These are phyloP conservation scores for Allantophomopsis cytisporea DNA, from an alignment of 2,329 filamentous ascomycete species.

Conservation along the genomic window DNA sequence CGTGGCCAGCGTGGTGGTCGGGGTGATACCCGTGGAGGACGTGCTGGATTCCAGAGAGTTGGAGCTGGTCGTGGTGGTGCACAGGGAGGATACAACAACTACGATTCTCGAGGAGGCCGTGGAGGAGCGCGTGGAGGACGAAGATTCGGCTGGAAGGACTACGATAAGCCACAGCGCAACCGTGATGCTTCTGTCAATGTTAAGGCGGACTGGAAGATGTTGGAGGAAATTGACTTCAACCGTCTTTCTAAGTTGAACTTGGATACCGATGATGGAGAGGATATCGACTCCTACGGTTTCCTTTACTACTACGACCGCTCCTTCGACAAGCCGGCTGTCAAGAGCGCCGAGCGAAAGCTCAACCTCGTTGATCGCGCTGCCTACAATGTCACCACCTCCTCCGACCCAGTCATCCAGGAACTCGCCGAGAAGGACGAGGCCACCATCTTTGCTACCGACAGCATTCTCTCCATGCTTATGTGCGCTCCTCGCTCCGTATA, in stretches of 20 bases:
- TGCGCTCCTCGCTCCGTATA: conserved; percentile 93
- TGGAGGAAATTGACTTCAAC: conserved; percentile 98
- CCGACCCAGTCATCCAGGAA: conserved; percentile 93
- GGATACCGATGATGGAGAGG: conserved; percentile 87
- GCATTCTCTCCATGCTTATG: conserved; percentile 98
- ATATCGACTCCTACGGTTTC: conserved; percentile 92
- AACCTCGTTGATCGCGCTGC: conserved; percentile 83
- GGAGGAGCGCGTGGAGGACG: conserved; percentile 63
- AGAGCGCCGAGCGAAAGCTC: conserved; percentile 77
- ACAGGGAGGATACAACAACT: conserved; percentile 49
- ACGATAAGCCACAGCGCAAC: conserved; percentile 94
- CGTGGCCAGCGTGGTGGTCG: conserved; percentile 59
- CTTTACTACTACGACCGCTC: conserved; percentile 95
- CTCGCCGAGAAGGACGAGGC: conserved; percentile 92
- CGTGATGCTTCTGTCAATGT: conserved; percentile 94
- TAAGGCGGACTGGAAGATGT: conserved; percentile 86
- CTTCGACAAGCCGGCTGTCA: conserved; percentile 88
- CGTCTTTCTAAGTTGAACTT: conserved; percentile 91
- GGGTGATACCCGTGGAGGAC: conserved; percentile 51
- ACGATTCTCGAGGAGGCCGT: conserved; percentile 57
- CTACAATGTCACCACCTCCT: conserved; percentile 96
- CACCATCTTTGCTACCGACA: conserved; percentile 93
- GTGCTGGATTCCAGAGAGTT: conserved; percentile 54
- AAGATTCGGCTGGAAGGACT: conserved; percentile 96
- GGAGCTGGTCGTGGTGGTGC: conserved; percentile 53